A percentile compares a stretch with the other conserved stretches of the same genome.
Conservation (phyloP, 2,329 filamentous ascomycete genomes). For the Fusarium vanettenii region DNA sequence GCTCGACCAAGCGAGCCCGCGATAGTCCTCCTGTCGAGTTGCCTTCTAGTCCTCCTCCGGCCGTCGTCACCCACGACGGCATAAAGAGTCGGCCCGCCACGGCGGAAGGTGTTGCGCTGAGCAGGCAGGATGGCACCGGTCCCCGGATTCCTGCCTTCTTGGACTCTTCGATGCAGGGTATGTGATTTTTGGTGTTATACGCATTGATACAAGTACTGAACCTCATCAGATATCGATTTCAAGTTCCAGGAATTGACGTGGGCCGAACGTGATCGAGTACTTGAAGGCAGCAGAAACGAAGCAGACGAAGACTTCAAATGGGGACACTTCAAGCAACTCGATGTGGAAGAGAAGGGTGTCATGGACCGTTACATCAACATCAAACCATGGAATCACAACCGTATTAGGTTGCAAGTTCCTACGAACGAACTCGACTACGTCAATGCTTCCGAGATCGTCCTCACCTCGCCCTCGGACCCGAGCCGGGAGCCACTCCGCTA, state of each 20-base stretch:
- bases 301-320: constrained; percentile 47
- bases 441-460: constrained; percentile 79
- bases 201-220: constrained; percentile 14
- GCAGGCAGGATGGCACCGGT: constrained; percentile 19
- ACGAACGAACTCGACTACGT: constrained; percentile 81
- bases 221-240: constrained; percentile 56
- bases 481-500: constrained; percentile 66
- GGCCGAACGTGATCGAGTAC: constrained; percentile 62
- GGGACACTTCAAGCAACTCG: constrained; percentile 50
- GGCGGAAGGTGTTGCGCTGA: constrained; percentile 31
- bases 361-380: constrained; percentile 92
- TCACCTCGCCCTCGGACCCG: constrained; percentile 58
- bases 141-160: constrained; percentile 54
- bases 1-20: constrained; percentile 59
- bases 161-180: constrained; percentile 52
- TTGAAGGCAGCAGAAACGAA: constrained; percentile 54
- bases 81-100: constrained; percentile 42
- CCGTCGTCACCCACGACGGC: constrained; percentile 53
- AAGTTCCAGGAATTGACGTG: constrained; percentile 66
- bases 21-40: constrained; percentile 53
- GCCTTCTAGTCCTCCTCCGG: constrained; percentile 45
- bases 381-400: constrained; percentile 88
- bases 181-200: constrained; percentile 10
- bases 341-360: constrained; percentile 42
- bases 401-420: constrained; percentile 83